These are phyloP conservation scores for Globisporangium lucens DNA, from an alignment of 352 stramenopile genomes.

Conservation along the genomic window DNA sequence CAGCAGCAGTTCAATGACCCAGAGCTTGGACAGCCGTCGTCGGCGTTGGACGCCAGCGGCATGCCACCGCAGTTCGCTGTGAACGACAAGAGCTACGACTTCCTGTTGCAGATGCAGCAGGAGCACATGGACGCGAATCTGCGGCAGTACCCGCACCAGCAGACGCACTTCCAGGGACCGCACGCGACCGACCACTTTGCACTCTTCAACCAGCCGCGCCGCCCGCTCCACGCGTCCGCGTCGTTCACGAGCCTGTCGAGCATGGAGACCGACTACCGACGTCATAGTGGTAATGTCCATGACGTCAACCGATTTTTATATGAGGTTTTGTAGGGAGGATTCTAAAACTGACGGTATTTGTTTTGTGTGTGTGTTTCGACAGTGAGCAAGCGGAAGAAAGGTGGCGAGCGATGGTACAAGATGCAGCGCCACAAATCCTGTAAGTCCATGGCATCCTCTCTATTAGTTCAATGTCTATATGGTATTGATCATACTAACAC, in stretches of 20 bases:
- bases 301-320: not conserved
- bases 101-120: conserved; percentile 59
- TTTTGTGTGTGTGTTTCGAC: conserved; percentile 12
- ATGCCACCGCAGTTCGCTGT: conserved; percentile 15
- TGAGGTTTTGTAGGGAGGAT: not conserved
- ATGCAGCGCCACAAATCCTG: conserved; percentile 54
- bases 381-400: conserved; percentile 69
- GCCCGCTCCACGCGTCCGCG: conserved; percentile 58
- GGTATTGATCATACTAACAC: not conserved
- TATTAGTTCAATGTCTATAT: not conserved
- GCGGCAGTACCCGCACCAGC: conserved; percentile 41
- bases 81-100: conserved; percentile 45
- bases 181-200: conserved; percentile 18
- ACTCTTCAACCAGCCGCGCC: conserved; percentile 23
- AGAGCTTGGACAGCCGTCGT: not conserved
- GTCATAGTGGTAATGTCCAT: conserved; percentile 35
- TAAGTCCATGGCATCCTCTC: conserved; percentile 6
- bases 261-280: conserved; percentile 66
- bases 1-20: conserved; percentile 1
- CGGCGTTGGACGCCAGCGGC: not conserved
- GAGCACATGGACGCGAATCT: conserved; percentile 34
- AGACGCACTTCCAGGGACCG: conserved; percentile 20
- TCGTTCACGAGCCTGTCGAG: conserved; percentile 72
- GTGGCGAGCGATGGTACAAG: conserved; percentile 61
- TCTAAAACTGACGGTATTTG: not conserved